phyloP scores from a whole-genome alignment of 148 eudicot species.

The Camellia lanceoleosa region DNA sequence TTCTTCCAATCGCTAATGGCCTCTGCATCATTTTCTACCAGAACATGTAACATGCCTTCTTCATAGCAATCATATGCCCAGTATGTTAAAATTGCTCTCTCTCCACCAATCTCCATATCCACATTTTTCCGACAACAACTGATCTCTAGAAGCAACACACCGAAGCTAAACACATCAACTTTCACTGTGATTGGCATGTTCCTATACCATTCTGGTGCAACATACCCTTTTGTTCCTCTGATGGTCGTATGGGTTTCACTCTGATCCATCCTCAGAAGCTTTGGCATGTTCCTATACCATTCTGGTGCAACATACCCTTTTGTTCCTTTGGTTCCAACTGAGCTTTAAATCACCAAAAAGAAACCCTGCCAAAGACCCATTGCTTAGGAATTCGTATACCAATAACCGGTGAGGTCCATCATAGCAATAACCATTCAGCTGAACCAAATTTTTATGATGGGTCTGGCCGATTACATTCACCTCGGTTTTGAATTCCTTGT shows the following conservation, averaged over 20 bases:
- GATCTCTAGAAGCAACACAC: conserved; percentile 33
- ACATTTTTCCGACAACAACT: conserved; percentile 17
- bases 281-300: too few relatives aligned
- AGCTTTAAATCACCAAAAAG: conserved; percentile 26
- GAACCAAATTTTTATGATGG: conserved; percentile 30
- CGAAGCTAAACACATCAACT: conserved; percentile 39
- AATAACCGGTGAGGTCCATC: conserved; percentile 28
- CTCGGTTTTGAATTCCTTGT: conserved; percentile 30
- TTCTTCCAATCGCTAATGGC: background rate
- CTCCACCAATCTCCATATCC: background rate
- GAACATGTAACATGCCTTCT: background rate
- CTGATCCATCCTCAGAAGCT: conserved; percentile 33
- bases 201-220: conserved; percentile 44
- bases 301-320: too few relatives aligned
- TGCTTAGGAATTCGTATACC: conserved; percentile 34
- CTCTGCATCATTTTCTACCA: conserved; percentile 9
- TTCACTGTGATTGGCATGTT: conserved; percentile 35
- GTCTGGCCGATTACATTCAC: conserved; percentile 32
- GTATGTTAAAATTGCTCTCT: background rate
- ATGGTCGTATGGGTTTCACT: conserved; percentile 29
- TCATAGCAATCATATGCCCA: conserved; percentile 15
- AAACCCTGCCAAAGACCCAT: conserved; percentile 27
- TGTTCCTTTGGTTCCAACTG: conserved; percentile 28
- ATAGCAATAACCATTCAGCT: conserved; percentile 29
- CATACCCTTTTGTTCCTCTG: conserved; percentile 44